phyloP scores from a whole-genome alignment of 768 basidiomycete genomes.

The Sistotremastrum niveocremeum region DNA sequence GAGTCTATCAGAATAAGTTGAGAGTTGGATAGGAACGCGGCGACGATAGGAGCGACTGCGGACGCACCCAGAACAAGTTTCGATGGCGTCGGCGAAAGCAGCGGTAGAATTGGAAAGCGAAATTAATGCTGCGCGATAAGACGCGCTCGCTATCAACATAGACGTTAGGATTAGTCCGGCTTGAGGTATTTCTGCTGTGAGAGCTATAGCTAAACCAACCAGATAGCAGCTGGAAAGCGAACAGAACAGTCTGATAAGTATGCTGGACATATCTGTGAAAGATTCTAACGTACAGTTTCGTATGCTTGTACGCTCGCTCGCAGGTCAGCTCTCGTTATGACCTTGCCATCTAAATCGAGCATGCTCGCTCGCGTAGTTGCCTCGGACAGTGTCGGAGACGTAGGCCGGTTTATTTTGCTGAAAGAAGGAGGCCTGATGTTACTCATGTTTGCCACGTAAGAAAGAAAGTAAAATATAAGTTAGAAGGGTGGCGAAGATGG shows the following conservation, averaged over 20 bases:
- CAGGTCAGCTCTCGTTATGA: constrained; percentile 69
- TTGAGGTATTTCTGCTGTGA: constrained; percentile 4
- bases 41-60: background rate
- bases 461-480: background rate
- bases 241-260: background rate
- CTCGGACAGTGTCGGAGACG: constrained; percentile 78
- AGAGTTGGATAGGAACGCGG: background rate
- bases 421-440: background rate
- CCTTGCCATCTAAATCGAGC: constrained; percentile 65
- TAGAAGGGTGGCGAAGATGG: no score
- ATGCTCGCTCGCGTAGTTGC: constrained; percentile 65
- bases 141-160: constrained; percentile 64
- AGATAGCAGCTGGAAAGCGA: background rate
- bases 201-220: background rate
- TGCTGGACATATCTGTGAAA: background rate
- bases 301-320: constrained; percentile 68
- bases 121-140: constrained; percentile 70
- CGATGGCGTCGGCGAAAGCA: constrained; percentile 75
- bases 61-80: constrained; percentile 67
- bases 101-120: constrained; percentile 76
- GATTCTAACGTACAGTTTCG: constrained; percentile 47
- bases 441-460: background rate
- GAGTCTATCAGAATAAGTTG: constrained; percentile 27
- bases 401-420: constrained; percentile 27
- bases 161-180: constrained; percentile 17